phyloP scores from a whole-genome alignment of 352 stramenopile genomes.

The Globisporangium nodosum region DNA sequence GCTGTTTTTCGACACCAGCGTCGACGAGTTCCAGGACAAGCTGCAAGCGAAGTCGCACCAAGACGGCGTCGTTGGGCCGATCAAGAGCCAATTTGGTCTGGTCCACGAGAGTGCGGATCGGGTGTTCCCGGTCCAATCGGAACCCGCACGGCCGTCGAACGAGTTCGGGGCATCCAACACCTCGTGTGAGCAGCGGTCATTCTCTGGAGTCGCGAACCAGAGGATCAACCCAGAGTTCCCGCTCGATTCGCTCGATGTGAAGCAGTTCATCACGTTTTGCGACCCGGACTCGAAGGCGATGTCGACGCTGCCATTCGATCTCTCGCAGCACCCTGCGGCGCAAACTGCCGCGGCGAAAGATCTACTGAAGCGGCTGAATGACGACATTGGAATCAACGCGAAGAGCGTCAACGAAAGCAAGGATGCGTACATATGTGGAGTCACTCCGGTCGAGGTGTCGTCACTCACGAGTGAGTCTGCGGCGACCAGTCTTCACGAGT shows the following conservation, averaged over 20 bases:
- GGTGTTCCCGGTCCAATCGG: constrained; percentile 12
- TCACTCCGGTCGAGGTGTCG: constrained; percentile 48
- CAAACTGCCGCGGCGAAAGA: constrained; percentile 93
- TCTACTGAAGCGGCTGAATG: constrained; percentile 87
- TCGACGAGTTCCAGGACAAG: constrained; percentile 59
- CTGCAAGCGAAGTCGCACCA: constrained; percentile 55
- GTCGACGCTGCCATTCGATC: constrained; percentile 88
- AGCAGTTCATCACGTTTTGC: constrained; percentile 68
- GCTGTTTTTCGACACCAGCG: constrained; percentile 75
- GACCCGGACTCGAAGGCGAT: constrained; percentile 49
- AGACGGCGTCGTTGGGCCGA: constrained; percentile 34
- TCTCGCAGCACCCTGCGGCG: constrained; percentile 83
- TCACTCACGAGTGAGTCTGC: constrained; percentile 14
- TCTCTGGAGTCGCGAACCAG: constrained; percentile 15
- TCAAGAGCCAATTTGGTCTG: constrained; percentile 65
- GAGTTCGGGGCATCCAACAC: constrained; percentile 69
- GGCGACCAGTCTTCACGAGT: constrained; percentile 29
- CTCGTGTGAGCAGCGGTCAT: constrained; percentile 62
- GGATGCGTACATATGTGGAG: constrained; percentile 61
- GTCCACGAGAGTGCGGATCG: constrained; percentile 40
- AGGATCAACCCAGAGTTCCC: constrained; percentile 72
- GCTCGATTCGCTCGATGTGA: constrained; percentile 59
- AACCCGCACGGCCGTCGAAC: background rate
- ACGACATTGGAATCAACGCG: constrained; percentile 90
- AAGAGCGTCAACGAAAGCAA: constrained; percentile 65